Evolutionary conservation across 139 green algal genomes (phyloP).

Genomic region (Pseudopediastrum boryanum): DNA sequence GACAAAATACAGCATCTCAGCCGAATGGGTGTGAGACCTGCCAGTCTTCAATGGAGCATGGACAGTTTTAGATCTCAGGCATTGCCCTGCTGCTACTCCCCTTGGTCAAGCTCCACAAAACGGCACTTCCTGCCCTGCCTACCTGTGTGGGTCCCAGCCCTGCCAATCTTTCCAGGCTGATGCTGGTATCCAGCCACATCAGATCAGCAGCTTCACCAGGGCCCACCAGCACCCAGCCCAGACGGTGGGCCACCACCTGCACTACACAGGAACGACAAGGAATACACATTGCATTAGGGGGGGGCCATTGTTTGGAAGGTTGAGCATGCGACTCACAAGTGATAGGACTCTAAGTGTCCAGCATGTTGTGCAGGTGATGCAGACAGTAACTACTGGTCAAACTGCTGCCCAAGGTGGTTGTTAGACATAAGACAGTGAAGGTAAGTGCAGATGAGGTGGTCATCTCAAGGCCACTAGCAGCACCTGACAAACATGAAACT

Average conservation of each 20-base stretch:
- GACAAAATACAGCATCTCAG: no score
- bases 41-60: background rate
- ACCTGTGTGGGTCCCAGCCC: constrained; percentile 64
- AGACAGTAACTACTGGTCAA: no score
- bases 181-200: constrained; percentile 82
- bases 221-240: constrained; percentile 77
- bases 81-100: background rate
- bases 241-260: constrained; percentile 37
- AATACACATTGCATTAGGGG: background rate
- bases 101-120: background rate
- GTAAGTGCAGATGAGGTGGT: no score
- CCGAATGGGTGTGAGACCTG: no score
- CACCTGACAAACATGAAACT: no score
- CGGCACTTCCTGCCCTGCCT: background rate
- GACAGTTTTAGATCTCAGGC: background rate
- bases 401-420: no score
- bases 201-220: constrained; percentile 48
- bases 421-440: no score
- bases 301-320: background rate
- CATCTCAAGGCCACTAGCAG: no score
- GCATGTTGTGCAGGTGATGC: no score
- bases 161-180: constrained; percentile 72
- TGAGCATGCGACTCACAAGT: background rate
- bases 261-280: constrained; percentile 35
- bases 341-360: no score